Base-by-base conservation (phyloP, 2,329 filamentous ascomycete genomes). In the Microsporum audouinii region DNA sequence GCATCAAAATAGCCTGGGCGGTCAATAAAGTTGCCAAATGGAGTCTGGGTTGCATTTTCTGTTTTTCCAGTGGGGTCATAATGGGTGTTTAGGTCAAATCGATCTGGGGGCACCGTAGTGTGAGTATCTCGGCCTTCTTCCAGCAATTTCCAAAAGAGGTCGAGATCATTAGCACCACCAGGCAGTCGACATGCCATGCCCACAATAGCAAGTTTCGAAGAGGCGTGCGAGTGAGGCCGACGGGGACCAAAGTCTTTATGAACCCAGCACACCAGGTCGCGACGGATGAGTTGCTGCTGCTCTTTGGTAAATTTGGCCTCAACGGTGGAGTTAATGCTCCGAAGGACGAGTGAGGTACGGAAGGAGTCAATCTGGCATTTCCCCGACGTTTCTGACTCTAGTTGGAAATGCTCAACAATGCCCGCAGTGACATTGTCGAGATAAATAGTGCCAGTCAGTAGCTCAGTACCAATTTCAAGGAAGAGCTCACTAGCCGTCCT, bases 1-100 rank as follows among this genome's bases (percentile, higher is more conserved):
- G 86, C 84, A 68, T 91, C 87, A 69, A 90, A 90, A 58, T 86
- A 77, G 60, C 86, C 85, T 0, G 87, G 87, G 63, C 88, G 81
- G 66, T 88, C 82, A 17, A 64, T 51, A 6, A 49, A 64, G 27
- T 51, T 51, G 8, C 45, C 45, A 68, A 62, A 71, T 65, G 67
- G 63, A 62, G 31, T 63, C 65, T 14, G 60, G 58, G 47, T 62
- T 53, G 59, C 63, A 67, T 61, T 63, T 61, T 27, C 45, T 10
- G 45, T 62, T 63, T 57, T 63, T 66, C 36, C 66, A 57, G 45
- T 51, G 27, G 45, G 45, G 66, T 39, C 62, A 62, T 27, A 68
- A 63, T 64, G 65, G 59, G 49, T 64, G 2, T 70, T 60, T 0
- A 69, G 43, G 59, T 77, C 69, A 59, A 72, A 78, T 5, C 72